Evolutionary conservation across 1,284 basidiomycete species (phyloP), one percentile per base, ranked within the genome.

Genomic region (Cryptococcus floricola): DNA sequence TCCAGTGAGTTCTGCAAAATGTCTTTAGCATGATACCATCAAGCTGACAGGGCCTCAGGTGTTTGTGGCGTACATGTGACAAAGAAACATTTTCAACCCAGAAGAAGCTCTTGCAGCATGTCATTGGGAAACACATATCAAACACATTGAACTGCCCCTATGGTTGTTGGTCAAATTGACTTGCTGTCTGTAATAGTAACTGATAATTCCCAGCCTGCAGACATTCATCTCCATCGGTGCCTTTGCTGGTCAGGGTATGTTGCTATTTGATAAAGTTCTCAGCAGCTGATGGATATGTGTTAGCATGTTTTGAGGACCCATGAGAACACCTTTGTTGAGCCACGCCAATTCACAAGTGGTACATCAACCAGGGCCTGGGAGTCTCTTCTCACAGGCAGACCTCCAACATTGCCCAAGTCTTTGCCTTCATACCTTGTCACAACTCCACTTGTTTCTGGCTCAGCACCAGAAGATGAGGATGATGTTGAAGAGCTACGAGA

Each of bases 31-130:
- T 8, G 19, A 19, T 23, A 18, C 8, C 43, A 7, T 3, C 16
- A n/a, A 43, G 14, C 28, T 16, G 12, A 28, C n/a, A 18, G 39
- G 9, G 5, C 16, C 28, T 1, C 46, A 58, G 64, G 14, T 73
- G 71, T 41, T 53, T 59, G 38, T 73, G 71, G 71, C 41, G 41
- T 0, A 61, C 55, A 4, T 73, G 71, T 42, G 63, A 67, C 25
- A 57, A 61, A 14, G 66, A 70, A 16, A 68, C 64, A 34, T 74
- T 71, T 53, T 37, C 50, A 6, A 53, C 54, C 0, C 48, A 62
- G 5, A 34, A 41, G 1, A 50, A 63, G n/a, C 57, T 74, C 7
- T 16, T 43, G 16, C 69, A 70, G 48, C 72, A 74, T 53, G 51
- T 74, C 16, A 38, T 46, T 5, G 70, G 68, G 6, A 53, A 61